Evolutionary conservation across 805 yeast species (phyloP).

Genomic region (Sugiyamaella smithiae): DNA sequence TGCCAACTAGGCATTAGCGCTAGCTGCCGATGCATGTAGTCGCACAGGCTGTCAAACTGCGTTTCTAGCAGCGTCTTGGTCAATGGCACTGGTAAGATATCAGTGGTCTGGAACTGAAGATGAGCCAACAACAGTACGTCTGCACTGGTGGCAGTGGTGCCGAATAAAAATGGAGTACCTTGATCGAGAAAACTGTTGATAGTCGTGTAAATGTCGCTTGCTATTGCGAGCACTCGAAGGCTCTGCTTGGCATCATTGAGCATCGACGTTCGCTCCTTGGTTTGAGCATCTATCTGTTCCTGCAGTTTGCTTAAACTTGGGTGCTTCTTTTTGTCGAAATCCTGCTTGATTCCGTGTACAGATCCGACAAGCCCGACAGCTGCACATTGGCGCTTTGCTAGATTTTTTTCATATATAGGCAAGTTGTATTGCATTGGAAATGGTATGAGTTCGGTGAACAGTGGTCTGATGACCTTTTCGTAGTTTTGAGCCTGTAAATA

Average conservation of each 20-base stretch:
- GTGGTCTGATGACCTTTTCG: slow-evolving; percentile 32
- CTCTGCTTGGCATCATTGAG: slow-evolving; percentile 18
- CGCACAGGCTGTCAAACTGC: slow-evolving; percentile 14
- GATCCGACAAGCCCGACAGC: slow-evolving; percentile 13
- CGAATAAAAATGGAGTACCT: slow-evolving; percentile 4
- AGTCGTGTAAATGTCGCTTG: slow-evolving; percentile 12
- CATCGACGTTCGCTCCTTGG: slow-evolving; percentile 3
- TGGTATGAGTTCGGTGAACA: slow-evolving; percentile 30
- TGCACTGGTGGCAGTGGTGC: slow-evolving; percentile 9
- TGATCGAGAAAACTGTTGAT: background rate
- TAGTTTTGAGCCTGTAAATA: slow-evolving; percentile 30
- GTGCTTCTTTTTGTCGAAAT: slow-evolving; percentile 7
- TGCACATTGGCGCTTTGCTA: slow-evolving; percentile 23
- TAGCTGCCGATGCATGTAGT: slow-evolving; percentile 4
- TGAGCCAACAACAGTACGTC: slow-evolving; percentile 23
- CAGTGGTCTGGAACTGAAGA: slow-evolving; percentile 17
- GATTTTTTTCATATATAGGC: slow-evolving; percentile 27
- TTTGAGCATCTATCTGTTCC: slow-evolving; percentile 24
- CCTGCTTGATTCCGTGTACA: slow-evolving; percentile 2
- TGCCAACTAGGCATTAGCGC: background rate
- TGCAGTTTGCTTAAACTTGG: slow-evolving; percentile 26
- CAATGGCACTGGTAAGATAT: slow-evolving; percentile 18
- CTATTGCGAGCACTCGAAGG: slow-evolving; percentile 13
- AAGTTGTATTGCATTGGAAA: slow-evolving; percentile 39
- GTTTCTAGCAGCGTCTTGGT: slow-evolving; percentile 17